A percentile compares a stretch with the other conserved stretches of the same genome.
Conservation (phyloP, 2,329 filamentous ascomycete genomes). For the Phialophora expanda region DNA sequence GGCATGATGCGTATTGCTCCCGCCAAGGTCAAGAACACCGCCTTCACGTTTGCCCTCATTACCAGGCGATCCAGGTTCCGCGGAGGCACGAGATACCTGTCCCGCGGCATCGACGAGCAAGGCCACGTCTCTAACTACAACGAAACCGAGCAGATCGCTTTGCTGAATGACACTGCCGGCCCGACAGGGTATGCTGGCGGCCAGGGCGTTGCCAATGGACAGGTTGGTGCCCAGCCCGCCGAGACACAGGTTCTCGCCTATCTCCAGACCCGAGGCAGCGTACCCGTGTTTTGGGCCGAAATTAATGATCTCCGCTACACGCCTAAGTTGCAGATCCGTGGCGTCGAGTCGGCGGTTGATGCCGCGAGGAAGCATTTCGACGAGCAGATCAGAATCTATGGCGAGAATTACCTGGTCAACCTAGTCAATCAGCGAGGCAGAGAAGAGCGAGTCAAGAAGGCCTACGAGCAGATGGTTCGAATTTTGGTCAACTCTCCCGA, state of each 20-base stretch:
- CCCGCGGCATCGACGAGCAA: conserved; percentile 87
- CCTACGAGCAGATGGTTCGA: conserved; percentile 89
- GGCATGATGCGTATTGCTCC: conserved; percentile 92
- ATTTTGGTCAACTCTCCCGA: conserved; percentile 71
- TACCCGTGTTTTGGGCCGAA: conserved; percentile 95
- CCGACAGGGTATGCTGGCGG: conserved; percentile 81
- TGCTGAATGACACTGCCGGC: conserved; percentile 80
- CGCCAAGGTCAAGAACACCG: conserved; percentile 81
- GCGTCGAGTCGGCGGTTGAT: conserved; percentile 76
- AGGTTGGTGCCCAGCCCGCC: conserved; percentile 64
- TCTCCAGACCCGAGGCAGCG: conserved; percentile 93
- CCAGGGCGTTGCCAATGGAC: conserved; percentile 75
- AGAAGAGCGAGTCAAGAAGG: conserved; percentile 85
- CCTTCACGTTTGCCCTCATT: conserved; percentile 84
- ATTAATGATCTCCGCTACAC: conserved; percentile 92
- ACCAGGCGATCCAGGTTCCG: conserved; percentile 86
- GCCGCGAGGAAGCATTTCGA: conserved; percentile 87
- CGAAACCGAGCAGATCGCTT: conserved; percentile 91
- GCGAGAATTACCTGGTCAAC: conserved; percentile 97
- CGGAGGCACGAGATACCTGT: conserved; percentile 92
- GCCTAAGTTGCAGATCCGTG: conserved; percentile 84
- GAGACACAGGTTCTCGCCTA: conserved; percentile 92
- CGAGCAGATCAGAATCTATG: conserved; percentile 91
- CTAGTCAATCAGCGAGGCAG: conserved; percentile 95
- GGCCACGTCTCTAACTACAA: conserved; percentile 99